Evolutionary conservation across 2,329 filamentous ascomycete species (phyloP).

Genomic region (Fusarium chlamydosporum): DNA sequence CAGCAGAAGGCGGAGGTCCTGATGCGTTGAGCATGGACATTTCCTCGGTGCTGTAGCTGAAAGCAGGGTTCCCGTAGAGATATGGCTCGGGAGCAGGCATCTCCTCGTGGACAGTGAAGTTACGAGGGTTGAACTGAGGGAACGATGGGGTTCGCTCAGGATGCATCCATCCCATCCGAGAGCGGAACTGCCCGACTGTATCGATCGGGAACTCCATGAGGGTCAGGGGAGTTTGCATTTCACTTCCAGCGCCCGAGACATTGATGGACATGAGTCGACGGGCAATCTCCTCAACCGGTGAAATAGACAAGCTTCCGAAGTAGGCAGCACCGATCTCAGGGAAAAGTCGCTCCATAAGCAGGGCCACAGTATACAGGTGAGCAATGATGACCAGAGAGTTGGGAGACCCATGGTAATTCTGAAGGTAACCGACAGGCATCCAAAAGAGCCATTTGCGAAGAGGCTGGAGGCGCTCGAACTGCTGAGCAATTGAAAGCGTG

Average conservation of each 20-base stretch:
- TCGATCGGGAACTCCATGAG: conserved; percentile 82
- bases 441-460: conserved; percentile 96
- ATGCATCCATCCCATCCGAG: conserved; percentile 76
- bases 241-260: conserved; percentile 69
- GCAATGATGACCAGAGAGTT: conserved; percentile 86
- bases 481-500: conserved; percentile 79
- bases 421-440: conserved; percentile 88
- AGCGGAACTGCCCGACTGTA: conserved; percentile 76
- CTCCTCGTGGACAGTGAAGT: conserved; percentile 66
- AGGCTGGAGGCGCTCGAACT: conserved; percentile 90
- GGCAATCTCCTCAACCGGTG: conserved; percentile 88
- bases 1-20: conserved; percentile 60
- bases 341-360: conserved; percentile 91
- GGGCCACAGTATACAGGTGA: conserved; percentile 90
- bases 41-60: conserved; percentile 75
- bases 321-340: conserved; percentile 92
- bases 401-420: conserved; percentile 80
- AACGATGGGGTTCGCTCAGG: conserved; percentile 72
- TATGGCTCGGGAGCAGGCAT: conserved; percentile 62
- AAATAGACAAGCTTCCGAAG: conserved; percentile 83
- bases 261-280: conserved; percentile 79
- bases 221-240: conserved; percentile 72
- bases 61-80: conserved; percentile 69
- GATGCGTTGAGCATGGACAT: conserved; percentile 68
- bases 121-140: conserved; percentile 70